Base-by-base conservation (phyloP, 495 filamentous ascomycete species). In the Aspergillus nanangensis region DNA sequence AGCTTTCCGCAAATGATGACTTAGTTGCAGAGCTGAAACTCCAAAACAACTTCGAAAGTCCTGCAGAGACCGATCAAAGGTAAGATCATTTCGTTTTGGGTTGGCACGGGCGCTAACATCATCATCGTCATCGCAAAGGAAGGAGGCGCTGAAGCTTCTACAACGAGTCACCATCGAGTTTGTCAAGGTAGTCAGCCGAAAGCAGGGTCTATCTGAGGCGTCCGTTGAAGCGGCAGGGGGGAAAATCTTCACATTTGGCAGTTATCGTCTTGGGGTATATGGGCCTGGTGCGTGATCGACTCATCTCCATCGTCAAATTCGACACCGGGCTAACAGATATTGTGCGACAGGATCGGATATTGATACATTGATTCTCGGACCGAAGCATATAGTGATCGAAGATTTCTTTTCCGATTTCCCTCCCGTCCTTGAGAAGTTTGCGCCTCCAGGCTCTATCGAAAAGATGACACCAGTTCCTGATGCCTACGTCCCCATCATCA, bases 401-500 rank as follows among this genome's bases (percentile, higher is more conserved):
- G 89, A 98, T 61, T 98, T 95, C 66, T 98, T 98, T 68, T 66
- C 85, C 21, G 75, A 87, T 55, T 92, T 97, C 55, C 92, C 91
- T 41, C 66, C 77, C 5, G 66, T 91, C 32, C 79, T 98, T 5
- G 61, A 81, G 47, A 74, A 83, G 54, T 80, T 93, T 76, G 82
- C 86, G 0, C 77, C 83, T 4, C 67, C 77, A 14, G 87, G 82
- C 5, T 84, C 89, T 27, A 88, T 96, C 47, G 82, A 85, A 34
- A 87, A 93, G 63, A 79, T 97, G 56, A 90, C 86, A 4, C 80
- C 84, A 0, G 92, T 96, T 21, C 83, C 83, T 13, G 92, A 95
- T 50, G 88, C 91, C 3, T 92, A 86, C 54, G 90, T 96, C 5
- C 93, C 93, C 24, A 91, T 97, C 61, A 97, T 98, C 62, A 97